A percentile compares a stretch with the other conserved stretches of the same genome.
phyloP scores from a whole-genome alignment of 805 yeast species.

The Cyberlindnera nakhonratchasimensis region DNA sequence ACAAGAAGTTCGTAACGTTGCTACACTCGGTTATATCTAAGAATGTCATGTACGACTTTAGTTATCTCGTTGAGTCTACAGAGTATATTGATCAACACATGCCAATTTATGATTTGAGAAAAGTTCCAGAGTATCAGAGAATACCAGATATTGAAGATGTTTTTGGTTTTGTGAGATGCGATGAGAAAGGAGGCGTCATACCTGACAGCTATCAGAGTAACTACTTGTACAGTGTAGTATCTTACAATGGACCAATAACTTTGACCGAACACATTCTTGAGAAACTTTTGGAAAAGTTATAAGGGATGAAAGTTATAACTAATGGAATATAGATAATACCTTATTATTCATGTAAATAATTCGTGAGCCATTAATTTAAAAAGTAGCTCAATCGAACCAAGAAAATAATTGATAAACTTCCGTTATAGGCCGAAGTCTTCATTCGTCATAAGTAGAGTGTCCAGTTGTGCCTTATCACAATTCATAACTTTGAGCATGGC shows the following conservation, averaged over 20 bases:
- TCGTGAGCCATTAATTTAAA: neutral
- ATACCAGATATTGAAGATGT: slow-evolving; percentile 69
- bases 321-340: no score
- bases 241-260: slow-evolving; percentile 44
- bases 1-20: slow-evolving; percentile 10
- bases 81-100: slow-evolving; percentile 49
- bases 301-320: neutral
- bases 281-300: slow-evolving; percentile 27
- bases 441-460: slow-evolving; percentile 39
- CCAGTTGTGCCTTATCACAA: slow-evolving; percentile 31
- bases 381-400: no score
- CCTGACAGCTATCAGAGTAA: slow-evolving; percentile 55
- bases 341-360: neutral
- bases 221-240: slow-evolving; percentile 50
- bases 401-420: no score
- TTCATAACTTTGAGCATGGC: slow-evolving; percentile 33
- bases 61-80: slow-evolving; percentile 54
- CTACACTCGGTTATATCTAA: slow-evolving; percentile 16
- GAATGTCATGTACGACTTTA: slow-evolving; percentile 41
- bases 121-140: slow-evolving; percentile 60
- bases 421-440: slow-evolving; percentile 37
- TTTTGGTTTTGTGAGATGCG: slow-evolving; percentile 65
- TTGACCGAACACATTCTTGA: slow-evolving; percentile 50
- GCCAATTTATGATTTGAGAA: slow-evolving; percentile 72
- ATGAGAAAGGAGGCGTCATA: slow-evolving; percentile 50